Evolutionary conservation across 169 alveolate species (phyloP).

Genomic region (Eimeria praecox): DNA sequence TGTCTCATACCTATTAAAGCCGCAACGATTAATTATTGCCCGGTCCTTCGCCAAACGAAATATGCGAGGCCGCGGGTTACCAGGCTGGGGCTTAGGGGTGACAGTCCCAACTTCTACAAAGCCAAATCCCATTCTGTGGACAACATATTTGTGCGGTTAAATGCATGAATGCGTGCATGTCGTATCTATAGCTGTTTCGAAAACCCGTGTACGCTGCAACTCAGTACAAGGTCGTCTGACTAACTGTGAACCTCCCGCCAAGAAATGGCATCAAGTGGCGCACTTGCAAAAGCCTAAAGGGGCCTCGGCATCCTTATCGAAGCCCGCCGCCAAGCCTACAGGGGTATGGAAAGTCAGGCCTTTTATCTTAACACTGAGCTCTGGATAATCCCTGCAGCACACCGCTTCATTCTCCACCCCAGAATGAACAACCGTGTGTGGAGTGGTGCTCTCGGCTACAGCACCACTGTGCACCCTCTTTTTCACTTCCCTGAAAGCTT

Average conservation of each 20-base stretch:
- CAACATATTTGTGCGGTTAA: not conserved
- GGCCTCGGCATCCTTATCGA: constrained; percentile 91
- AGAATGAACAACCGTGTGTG: not conserved
- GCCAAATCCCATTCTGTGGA: constrained; percentile 91
- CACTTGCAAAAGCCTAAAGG: constrained; percentile 84
- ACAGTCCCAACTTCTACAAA: constrained; percentile 93
- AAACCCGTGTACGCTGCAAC: not conserved
- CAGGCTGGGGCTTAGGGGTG: constrained; percentile 91
- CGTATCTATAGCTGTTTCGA: not conserved
- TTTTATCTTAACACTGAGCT: constrained; percentile 64
- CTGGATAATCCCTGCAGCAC: constrained; percentile 66
- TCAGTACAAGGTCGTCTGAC: not conserved
- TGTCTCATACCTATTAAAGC: constrained; percentile 88
- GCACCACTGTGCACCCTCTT: not conserved
- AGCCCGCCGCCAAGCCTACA: constrained; percentile 94
- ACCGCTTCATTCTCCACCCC: not conserved
- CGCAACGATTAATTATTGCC: constrained; percentile 90
- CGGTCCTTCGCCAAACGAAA: constrained; percentile 88
- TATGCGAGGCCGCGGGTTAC: constrained; percentile 91
- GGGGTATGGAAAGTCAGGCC: constrained; percentile 83
- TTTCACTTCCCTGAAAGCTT: not conserved
- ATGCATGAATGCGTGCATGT: not conserved
- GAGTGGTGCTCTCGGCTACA: not conserved
- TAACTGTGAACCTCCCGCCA: not conserved
- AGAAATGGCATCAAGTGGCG: not conserved